phyloP scores from a whole-genome alignment of 306 rosid genomes.

The Aeschynomene evenia region DNA sequence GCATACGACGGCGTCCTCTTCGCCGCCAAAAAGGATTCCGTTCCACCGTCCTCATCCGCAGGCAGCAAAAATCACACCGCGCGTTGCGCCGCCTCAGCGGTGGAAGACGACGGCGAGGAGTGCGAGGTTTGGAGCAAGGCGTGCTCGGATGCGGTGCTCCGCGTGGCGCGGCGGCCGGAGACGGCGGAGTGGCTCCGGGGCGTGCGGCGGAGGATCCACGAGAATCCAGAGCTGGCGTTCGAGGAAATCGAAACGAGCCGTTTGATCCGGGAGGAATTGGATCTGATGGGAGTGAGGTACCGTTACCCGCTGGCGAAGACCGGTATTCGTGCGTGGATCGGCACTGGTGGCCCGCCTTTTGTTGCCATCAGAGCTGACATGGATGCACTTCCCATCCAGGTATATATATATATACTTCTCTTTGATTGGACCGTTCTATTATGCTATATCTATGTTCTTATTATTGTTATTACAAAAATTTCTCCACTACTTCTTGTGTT shows the following conservation, averaged over 20 bases:
- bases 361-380: slow-evolving; percentile 95
- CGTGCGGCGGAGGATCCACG: slow-evolving; percentile 77
- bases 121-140: slow-evolving; percentile 61
- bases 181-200: slow-evolving; percentile 60
- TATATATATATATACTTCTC: background rate
- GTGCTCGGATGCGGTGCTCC: slow-evolving; percentile 69
- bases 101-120: background rate
- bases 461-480: background rate
- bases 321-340: slow-evolving; percentile 86
- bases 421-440: background rate
- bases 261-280: slow-evolving; percentile 68
- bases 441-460: background rate
- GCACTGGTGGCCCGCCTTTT: slow-evolving; percentile 87
- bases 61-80: slow-evolving; percentile 33
- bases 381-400: slow-evolving; percentile 99
- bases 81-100: background rate
- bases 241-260: slow-evolving; percentile 84
- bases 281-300: slow-evolving; percentile 68
- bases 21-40: background rate
- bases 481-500: background rate
- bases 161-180: slow-evolving; percentile 59
- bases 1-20: slow-evolving; percentile 26
- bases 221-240: slow-evolving; percentile 86
- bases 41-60: background rate
- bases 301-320: slow-evolving; percentile 69